A percentile compares a stretch with the other conserved stretches of the same genome.
These are phyloP conservation scores for Amanita muscaria DNA, from an alignment of 768 basidiomycete genomes.

Conservation along the genomic window DNA sequence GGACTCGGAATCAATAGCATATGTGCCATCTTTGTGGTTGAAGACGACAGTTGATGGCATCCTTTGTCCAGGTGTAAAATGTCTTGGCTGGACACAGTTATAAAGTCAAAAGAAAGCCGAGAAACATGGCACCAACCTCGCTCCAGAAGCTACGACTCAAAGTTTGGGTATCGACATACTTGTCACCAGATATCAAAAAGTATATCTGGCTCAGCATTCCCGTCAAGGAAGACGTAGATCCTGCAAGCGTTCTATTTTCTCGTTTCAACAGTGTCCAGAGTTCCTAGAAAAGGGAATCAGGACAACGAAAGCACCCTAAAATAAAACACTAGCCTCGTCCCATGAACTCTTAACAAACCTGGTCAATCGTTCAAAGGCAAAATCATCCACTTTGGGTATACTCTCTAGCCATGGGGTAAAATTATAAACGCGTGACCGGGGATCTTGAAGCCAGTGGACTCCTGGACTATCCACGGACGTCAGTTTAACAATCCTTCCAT, in stretches of 20 bases:
- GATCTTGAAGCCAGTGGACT: constrained; percentile 84
- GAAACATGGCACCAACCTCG: constrained; percentile 38
- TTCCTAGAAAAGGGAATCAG: constrained; percentile 36
- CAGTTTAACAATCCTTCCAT: background rate
- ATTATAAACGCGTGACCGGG: constrained; percentile 78
- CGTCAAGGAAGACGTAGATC: constrained; percentile 86
- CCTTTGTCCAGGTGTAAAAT: constrained; percentile 72
- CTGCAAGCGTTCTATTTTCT: constrained; percentile 57
- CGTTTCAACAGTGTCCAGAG: constrained; percentile 50
- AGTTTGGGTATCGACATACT: constrained; percentile 48
- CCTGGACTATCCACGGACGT: constrained; percentile 50
- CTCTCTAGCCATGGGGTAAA: constrained; percentile 63
- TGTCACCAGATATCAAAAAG: constrained; percentile 72
- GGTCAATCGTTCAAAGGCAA: constrained; percentile 72
- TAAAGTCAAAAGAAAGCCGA: constrained; percentile 6
- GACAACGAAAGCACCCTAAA: background rate
- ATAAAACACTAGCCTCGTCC: constrained; percentile 45
- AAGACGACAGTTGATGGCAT: constrained; percentile 68
- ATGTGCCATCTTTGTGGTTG: constrained; percentile 55
- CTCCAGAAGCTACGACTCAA: constrained; percentile 52
- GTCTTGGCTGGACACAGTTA: constrained; percentile 32
- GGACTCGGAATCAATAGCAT: constrained; percentile 53
- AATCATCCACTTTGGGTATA: constrained; percentile 72
- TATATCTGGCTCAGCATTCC: constrained; percentile 83
- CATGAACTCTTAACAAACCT: constrained; percentile 72